A percentile compares a stretch with the other conserved stretches of the same genome.
Conservation (phyloP, 345 rosid genomes). For the Hibiscus mutabilis region DNA sequence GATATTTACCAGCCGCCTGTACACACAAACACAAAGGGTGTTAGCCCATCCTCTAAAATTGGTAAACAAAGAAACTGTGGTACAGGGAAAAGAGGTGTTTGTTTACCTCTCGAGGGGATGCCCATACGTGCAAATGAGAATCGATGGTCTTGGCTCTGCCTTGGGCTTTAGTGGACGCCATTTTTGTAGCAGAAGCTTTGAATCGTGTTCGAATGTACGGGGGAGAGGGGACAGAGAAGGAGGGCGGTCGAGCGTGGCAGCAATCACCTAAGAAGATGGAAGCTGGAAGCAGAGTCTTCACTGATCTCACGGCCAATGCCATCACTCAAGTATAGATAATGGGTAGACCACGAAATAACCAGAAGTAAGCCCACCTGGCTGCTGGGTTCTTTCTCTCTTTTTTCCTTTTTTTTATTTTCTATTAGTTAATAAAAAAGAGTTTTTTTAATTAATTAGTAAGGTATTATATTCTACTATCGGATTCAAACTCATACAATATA, state of each 20-base stretch:
- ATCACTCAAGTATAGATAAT: conserved; percentile 1
- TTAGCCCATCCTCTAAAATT: neutral
- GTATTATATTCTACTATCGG: too few species aligned
- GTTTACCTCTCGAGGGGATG: conserved; percentile 73
- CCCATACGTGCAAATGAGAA: conserved; percentile 93
- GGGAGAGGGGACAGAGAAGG: neutral
- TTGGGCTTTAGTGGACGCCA: conserved; percentile 43
- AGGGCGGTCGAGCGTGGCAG: conserved; percentile 2
- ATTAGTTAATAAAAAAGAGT: too few species aligned
- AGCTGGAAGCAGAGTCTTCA: conserved; percentile 25
- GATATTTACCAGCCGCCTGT: conserved; percentile 65
- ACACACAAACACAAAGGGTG: neutral
- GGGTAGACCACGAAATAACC: neutral
- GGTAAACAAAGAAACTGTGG: neutral
- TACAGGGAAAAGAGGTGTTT: neutral
- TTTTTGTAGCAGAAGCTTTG: conserved; percentile 25
- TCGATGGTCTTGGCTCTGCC: conserved; percentile 44
- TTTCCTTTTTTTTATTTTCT: too few species aligned
- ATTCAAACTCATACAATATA: too few species aligned
- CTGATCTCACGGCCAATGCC: conserved; percentile 17
- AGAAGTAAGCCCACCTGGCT: neutral
- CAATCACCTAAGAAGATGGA: neutral
- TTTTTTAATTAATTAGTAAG: too few species aligned
- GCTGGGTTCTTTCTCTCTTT: too few species aligned
- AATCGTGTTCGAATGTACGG: conserved; percentile 7